phyloP scores from a whole-genome alignment of 257 asterid genomes.

The Nicotiana tabacum region DNA sequence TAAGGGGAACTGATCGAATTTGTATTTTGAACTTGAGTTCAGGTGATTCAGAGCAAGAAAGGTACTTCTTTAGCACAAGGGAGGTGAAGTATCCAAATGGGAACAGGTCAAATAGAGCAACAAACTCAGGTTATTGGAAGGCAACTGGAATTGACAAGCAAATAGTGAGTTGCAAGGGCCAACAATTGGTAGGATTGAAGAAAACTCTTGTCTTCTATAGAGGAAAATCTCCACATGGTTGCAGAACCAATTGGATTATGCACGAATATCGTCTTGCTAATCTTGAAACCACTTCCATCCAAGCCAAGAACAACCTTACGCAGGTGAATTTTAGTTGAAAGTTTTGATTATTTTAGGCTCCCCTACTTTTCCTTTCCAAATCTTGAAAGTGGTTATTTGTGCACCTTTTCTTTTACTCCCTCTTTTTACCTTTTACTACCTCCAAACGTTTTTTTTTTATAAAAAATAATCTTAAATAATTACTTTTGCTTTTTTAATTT shows the following conservation, averaged over 20 bases:
- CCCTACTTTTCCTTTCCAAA: not conserved
- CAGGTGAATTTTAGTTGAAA: not conserved
- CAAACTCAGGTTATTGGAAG: slow-evolving; percentile 46
- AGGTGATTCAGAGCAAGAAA: slow-evolving; percentile 42
- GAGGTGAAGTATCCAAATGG: slow-evolving; percentile 45
- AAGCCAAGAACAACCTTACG: not conserved
- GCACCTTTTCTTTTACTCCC: too few relatives aligned
- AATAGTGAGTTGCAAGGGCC: slow-evolving; percentile 7
- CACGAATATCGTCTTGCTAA: slow-evolving; percentile 40
- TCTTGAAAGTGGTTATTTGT: not conserved
- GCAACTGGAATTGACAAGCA: slow-evolving; percentile 44
- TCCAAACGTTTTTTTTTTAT: too few relatives aligned
- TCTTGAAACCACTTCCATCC: not conserved
- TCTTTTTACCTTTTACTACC: too few relatives aligned
- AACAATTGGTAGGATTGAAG: slow-evolving; percentile 32
- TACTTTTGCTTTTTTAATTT: too few relatives aligned
- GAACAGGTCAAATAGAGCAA: slow-evolving; percentile 37
- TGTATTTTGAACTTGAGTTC: not conserved
- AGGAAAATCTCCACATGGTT: slow-evolving; percentile 36
- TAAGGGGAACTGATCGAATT: not conserved
- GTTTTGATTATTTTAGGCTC: not conserved
- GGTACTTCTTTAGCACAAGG: slow-evolving; percentile 40
- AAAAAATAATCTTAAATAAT: too few relatives aligned
- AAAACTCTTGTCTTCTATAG: slow-evolving; percentile 42
- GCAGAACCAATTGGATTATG: slow-evolving; percentile 45